Evolutionary conservation across 768 basidiomycete genomes (phyloP).

Genomic region (Lactifluus pinguis): DNA sequence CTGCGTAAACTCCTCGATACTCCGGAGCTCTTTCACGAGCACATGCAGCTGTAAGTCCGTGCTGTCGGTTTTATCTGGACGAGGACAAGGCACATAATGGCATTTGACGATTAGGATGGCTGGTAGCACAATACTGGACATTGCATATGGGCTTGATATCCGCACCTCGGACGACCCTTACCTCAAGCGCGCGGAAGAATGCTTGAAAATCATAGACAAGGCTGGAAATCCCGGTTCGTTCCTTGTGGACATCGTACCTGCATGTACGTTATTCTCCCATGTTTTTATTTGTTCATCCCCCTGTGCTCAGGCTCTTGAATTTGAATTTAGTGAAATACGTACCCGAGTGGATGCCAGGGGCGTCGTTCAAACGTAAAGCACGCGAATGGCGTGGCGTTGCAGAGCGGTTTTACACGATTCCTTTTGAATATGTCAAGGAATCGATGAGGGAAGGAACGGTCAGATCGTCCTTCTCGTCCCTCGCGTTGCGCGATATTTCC

Average conservation of each 20-base stretch:
- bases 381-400: conserved; percentile 17
- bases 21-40: conserved; percentile 28
- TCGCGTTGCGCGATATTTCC: conserved; percentile 15
- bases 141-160: conserved; percentile 18
- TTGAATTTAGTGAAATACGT: conserved; percentile 19
- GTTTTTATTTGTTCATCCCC: neutral
- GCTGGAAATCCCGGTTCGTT: conserved; percentile 21
- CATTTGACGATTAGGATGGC: conserved; percentile 6
- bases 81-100: neutral
- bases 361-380: conserved; percentile 20
- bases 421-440: conserved; percentile 19
- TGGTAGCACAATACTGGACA: conserved; percentile 17
- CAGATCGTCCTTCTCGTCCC: conserved; percentile 13
- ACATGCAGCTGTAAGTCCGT: conserved; percentile 29
- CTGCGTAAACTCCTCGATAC: conserved; percentile 28
- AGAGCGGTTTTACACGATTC: conserved; percentile 15
- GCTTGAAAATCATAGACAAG: conserved; percentile 12
- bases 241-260: conserved; percentile 23
- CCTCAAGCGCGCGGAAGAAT: conserved; percentile 18
- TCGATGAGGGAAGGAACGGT: conserved; percentile 13
- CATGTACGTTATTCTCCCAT: conserved; percentile 12
- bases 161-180: conserved; percentile 14
- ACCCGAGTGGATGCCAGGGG: conserved; percentile 23
- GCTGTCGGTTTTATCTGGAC: no score
- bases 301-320: neutral